Evolutionary conservation across 139 green algal species (phyloP), one percentile per base, ranked within the genome.

Genomic region (Desmodesmus armatus): DNA sequence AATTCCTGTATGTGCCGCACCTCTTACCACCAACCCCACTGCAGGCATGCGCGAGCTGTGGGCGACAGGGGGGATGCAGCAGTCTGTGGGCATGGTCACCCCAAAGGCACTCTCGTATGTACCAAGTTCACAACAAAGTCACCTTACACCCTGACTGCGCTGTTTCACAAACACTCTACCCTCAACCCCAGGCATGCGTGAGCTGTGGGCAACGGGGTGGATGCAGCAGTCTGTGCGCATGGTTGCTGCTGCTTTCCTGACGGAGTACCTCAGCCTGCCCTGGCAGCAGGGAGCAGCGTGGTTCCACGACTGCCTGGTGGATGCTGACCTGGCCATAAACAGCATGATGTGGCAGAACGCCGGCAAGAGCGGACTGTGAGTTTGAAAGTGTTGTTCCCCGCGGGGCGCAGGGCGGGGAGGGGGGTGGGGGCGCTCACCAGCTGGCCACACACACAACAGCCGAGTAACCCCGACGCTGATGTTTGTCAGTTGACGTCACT

Each of bases 121-220:
- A n/a, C n/a, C n/a, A n/a, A n/a, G n/a, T n/a, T n/a, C n/a, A n/a
- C n/a, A n/a, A n/a, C n/a, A n/a, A n/a, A n/a, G n/a, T n/a, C n/a
- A n/a, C n/a, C n/a, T n/a, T n/a, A n/a, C n/a, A n/a, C n/a, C n/a
- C n/a, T n/a, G n/a, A n/a, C n/a, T n/a, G n/a, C n/a, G n/a, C 19
- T 21, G 27, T 21, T 27, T 7, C 51, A 62, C 63, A n/a, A n/a
- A n/a, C n/a, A n/a, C n/a, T n/a, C n/a, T n/a, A n/a, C n/a, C n/a
- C 47, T 62, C 31, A 55, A 25, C 44, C 29, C 19, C 87, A 88
- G 95, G 91, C 75, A 97, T 97, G 95, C 92, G 91, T 53, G 87
- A 98, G 92, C 88, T 98, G 55, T 97, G 92, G 93, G 55, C 77
- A 27, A 96, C 92, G 3, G 95, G 95, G n/a, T 98, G 95, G 94